Percentiles rank a stretch among this genome's conserved stretches.
Evolutionary conservation across 2,329 filamentous ascomycete species (phyloP).

Genomic region (Fusarium algeriense): DNA sequence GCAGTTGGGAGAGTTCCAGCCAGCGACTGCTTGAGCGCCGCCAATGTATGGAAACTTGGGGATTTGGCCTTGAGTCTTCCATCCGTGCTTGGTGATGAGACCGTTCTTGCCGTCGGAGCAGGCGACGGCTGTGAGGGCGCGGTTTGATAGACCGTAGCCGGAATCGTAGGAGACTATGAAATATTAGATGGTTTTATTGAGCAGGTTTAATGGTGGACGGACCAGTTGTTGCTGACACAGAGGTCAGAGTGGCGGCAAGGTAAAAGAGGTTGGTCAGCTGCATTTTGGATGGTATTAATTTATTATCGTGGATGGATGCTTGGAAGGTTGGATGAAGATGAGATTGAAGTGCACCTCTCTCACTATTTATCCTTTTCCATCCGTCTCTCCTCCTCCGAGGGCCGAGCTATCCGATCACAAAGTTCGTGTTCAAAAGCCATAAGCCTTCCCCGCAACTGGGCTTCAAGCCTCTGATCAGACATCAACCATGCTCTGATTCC

Average conservation of each 20-base stretch:
- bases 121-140: conserved; percentile 67
- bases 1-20: conserved; percentile 69
- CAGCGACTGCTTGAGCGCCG: conserved; percentile 62
- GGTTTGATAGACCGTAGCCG: conserved; percentile 72
- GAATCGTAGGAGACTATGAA: conserved; percentile 74
- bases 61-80: conserved; percentile 65
- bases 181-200: not conserved
- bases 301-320: not conserved
- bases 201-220: not conserved
- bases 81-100: conserved; percentile 71
- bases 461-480: too few species aligned
- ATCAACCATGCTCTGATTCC: not conserved
- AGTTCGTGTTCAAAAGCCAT: conserved; percentile 5
- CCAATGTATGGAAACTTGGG: conserved; percentile 67
- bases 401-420: not conserved
- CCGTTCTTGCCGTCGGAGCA: conserved; percentile 78
- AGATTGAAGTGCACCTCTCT: rapidly evolving
- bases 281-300: conserved; percentile 51
- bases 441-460: not conserved
- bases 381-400: rapidly evolving
- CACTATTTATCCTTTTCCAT: not conserved
- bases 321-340: too few species aligned
- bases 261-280: conserved; percentile 55
- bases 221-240: conserved; percentile 52
- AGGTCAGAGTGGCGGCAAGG: conserved; percentile 52